A percentile compares a stretch with the other conserved stretches of the same genome.
These are phyloP conservation scores for Tricladium varicosporioides DNA, from an alignment of 2,329 filamentous ascomycete genomes.

Conservation along the genomic window DNA sequence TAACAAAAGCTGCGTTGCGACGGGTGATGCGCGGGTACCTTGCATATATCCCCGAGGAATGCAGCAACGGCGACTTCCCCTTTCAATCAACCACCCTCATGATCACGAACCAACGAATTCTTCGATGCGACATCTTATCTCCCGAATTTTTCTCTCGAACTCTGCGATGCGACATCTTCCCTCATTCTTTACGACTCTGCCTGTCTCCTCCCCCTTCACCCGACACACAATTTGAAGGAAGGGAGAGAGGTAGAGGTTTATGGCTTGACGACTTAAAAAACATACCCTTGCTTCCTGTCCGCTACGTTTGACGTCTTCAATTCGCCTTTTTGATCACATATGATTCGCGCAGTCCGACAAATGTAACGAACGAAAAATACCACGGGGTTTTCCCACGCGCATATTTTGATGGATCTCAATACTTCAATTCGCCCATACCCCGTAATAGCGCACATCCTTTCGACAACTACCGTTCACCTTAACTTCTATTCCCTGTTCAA, in stretches of 20 bases:
- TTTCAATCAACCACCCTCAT: not conserved
- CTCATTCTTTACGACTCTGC: constrained; percentile 24
- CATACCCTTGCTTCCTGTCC: constrained; percentile 5
- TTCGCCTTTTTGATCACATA: not conserved
- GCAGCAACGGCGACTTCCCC: not conserved
- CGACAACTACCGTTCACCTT: not conserved
- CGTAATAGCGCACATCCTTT: constrained; percentile 8
- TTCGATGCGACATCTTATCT: constrained; percentile 7
- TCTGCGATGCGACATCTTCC: constrained; percentile 2
- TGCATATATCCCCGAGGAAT: constrained; percentile 1
- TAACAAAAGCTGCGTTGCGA: not conserved
- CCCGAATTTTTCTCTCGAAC: not conserved
- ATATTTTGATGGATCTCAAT: not conserved
- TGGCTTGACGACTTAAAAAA: constrained; percentile 22
- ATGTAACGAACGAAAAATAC: not conserved
- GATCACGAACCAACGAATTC: not conserved
- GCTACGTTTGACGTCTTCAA: constrained; percentile 2
- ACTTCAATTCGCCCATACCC: constrained; percentile 26
- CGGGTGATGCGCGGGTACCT: constrained; percentile 7
- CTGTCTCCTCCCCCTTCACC: not conserved
- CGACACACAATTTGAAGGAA: too few relatives aligned
- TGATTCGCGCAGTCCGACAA: not conserved
- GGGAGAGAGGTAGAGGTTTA: constrained; percentile 19
- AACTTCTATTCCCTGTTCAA: not conserved
- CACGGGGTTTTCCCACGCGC: too few relatives aligned